A percentile compares a stretch with the other conserved stretches of the same genome.
Conservation (phyloP, 345 rosid species). For the Eucalyptus marginata region DNA sequence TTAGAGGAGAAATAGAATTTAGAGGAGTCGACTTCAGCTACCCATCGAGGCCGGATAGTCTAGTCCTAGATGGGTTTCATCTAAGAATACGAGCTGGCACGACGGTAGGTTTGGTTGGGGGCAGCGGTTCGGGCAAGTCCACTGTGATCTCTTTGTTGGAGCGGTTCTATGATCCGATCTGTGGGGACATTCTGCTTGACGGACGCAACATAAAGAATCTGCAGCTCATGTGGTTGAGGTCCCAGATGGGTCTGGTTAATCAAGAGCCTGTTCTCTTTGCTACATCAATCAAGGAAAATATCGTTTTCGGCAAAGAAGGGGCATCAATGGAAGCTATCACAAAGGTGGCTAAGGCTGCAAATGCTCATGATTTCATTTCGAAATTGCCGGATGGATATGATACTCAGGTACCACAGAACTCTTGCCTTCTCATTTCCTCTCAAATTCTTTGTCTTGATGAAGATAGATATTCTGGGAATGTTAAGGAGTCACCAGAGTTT, state of each 20-base stretch:
- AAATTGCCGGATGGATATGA: conserved; percentile 34
- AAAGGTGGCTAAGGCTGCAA: conserved; percentile 40
- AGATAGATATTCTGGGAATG: neutral
- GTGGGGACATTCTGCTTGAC: conserved; percentile 28
- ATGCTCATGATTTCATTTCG: conserved; percentile 42
- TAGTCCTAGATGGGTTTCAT: conserved; percentile 20
- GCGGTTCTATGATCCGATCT: conserved; percentile 36
- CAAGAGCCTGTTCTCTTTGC: conserved; percentile 47
- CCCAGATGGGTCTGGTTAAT: conserved; percentile 40
- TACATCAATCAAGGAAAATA: conserved; percentile 43
- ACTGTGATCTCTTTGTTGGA: conserved; percentile 38
- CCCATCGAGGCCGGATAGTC: conserved; percentile 30
- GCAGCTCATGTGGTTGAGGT: conserved; percentile 40
- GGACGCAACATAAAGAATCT: conserved; percentile 24
- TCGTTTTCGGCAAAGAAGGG: conserved; percentile 38
- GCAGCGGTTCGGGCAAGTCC: conserved; percentile 54
- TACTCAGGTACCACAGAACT: conserved; percentile 14
- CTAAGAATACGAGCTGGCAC: conserved; percentile 29
- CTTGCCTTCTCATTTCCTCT: neutral
- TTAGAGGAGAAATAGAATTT: conserved; percentile 34
- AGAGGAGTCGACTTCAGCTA: conserved; percentile 35
- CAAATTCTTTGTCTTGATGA: neutral
- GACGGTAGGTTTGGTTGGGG: conserved; percentile 42
- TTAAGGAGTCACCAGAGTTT: neutral
- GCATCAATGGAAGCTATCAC: conserved; percentile 23